Base-by-base conservation (phyloP, 2,329 filamentous ascomycete species). In the Mycocentrospora acerina region DNA sequence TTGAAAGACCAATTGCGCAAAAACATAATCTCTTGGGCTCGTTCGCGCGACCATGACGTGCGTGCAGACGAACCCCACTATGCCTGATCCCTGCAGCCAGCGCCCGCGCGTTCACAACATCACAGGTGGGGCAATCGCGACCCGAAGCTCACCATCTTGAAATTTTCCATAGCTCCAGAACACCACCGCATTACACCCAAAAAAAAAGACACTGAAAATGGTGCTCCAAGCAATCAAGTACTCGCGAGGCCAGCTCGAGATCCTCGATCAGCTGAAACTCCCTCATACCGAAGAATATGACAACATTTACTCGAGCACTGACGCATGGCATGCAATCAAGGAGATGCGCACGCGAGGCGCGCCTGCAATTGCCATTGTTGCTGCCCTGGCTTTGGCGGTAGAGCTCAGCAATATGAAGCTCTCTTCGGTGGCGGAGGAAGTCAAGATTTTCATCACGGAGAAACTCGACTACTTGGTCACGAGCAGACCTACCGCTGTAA, bases 361-460 rank as follows among this genome's bases (percentile, higher is more conserved):
- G 4, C 93, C 93, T 1, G 93, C 93, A 30, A 98, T 98, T 66
- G 93, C 93, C 29, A 97, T 98, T 50, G 93, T 98, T n/a, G 93
- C 93, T 15, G 88, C 87, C 14, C 79, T 98, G 24, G 85, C 88
- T 2, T 79, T 96, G 24, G 90, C 90, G 1, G 88, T 95, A 7
- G 91, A 97, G 66, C 71, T 97, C 7, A 74, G 82, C 34, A 78
- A 79, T 7, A 77, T 77, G 42, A 74, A 73, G 49, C 53, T 76
- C 5, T 71, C 79, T 1, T 47, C 69, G 24, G 67, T 72, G 4
- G 76, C 80, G 0, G 81, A 86, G 32, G 78, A 86, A 33, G 80
- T 90, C 29, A 69, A 69, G 35, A 54, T 78, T 2, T 86, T 87
- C 63, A 88, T 96, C 48, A 74, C 83, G 41, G 75, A 82, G 31